Evolutionary conservation across 371 early-diverging fungal species (phyloP), one percentile per base, ranked within the genome.

Genomic region (Mortierella sp.): DNA sequence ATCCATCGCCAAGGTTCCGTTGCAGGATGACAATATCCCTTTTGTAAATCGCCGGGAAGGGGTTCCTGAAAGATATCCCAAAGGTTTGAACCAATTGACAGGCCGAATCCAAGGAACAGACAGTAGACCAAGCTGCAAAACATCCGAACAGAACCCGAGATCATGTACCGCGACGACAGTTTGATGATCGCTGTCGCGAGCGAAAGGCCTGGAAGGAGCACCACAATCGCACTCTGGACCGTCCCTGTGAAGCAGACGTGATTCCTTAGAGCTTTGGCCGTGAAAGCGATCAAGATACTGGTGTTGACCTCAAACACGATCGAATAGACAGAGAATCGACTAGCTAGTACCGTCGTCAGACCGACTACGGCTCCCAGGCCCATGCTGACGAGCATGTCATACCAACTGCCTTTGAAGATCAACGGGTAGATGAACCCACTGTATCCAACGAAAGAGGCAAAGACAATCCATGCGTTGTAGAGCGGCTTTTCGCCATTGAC

Each of bases 141-240:
- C 55, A 89, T 74, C 7, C 90, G 81, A 4, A 90, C 87, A 1
- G 90, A 87, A 2, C 93, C 93, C 0, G 90, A 88, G 19, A 90
- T 84, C 80, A 91, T 82, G 71, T 89, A 89, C 13, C 91, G 83
- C 14, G 91, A 87, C 1, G 88, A 82, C 9, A 93, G 82, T 62
- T 93, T 92, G 61, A 91, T 88, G 59, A 91, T 85, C 14, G 86
- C 79, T 1, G 86, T 82, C 0, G 91, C 90, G 18, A 93, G 73
- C 0, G 82, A 67, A 8, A 86, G 56, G 14, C 90, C 90, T 0
- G 89, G 90, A 0, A 89, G 82, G 38, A 88, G 79, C 41, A 82
- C 78, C 5, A 85, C 82, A 19, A 85, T 73, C 13, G 82, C 86
- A 4, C 82, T 73, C 10, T 88, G 67, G 7, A 83, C 81, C 6